Evolutionary conservation across 1,284 basidiomycete genomes (phyloP), one percentile per base, ranked within the genome.

Genomic region (Trichosporon sp.): DNA sequence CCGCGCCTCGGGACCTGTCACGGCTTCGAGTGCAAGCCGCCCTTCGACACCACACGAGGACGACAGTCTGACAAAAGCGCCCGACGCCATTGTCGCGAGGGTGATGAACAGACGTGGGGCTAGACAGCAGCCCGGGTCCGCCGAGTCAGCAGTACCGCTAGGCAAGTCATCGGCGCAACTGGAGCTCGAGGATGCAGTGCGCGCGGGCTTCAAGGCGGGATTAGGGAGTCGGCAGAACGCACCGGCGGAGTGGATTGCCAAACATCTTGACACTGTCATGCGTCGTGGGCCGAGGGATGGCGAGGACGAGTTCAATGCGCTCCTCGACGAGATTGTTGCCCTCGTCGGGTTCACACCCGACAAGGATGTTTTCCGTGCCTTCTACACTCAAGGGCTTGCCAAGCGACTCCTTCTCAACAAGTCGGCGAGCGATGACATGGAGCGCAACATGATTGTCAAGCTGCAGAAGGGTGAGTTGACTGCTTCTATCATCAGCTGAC

Each of bases 201-300:
- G 83, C 40, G 88, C 91, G 64, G 90, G 89, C 0, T 95, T 96
- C 80, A 83, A 87, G n/a, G 81, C 78, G 13, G 92, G 91, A 34
- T 89, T 98, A 82, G 90, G 89, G 73, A 84, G 85, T 25, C 85
- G 94, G 23, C 87, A 88, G 61, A 90, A 88, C 74, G 94, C 91
- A 69, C 93, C 93, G 4, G 95, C 95, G 0, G 95, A 97, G 80
- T 89, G 95, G 85, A 90, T 96, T 63, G 95, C 96, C 11, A 94
- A 92, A 75, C 87, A 91, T 74, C 83, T 98, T 44, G 95, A 98
- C 78, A 86, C 64, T 94, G 95, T 0, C 92, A 94, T 77, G 88
- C 88, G 56, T 83, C 84, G 13, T 84, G 85, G 65, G 86, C 85
- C 10, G 91, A 27, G 21, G 49, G 27, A 54, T 10, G 49, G 49